Evolutionary conservation across 176 grass and related monocot species (phyloP).

Genomic region (Dactylis glomerata): DNA sequence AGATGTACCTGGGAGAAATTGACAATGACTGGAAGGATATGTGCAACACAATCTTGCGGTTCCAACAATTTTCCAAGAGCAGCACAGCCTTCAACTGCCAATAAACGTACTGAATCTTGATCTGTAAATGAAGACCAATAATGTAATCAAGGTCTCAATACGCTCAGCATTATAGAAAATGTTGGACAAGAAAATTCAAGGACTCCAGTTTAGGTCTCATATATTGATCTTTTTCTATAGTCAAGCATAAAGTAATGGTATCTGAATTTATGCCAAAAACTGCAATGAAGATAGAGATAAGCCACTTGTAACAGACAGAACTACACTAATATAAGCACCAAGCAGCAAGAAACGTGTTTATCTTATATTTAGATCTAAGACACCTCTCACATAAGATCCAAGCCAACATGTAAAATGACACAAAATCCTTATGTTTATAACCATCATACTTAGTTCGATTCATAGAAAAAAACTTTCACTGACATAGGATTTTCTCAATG

Average conservation of each 20-base stretch:
- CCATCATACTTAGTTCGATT: background rate
- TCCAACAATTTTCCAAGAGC: slow-evolving; percentile 94
- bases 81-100: slow-evolving; percentile 92
- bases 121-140: slow-evolving; percentile 43
- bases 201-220: background rate
- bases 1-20: slow-evolving; percentile 83
- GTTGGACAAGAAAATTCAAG: background rate
- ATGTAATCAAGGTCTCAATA: background rate
- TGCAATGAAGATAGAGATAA: background rate
- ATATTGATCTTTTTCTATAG: background rate
- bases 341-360: background rate
- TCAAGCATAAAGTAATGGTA: background rate
- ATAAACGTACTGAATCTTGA: slow-evolving; percentile 90
- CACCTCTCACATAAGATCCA: background rate
- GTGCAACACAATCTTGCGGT: slow-evolving; percentile 84
- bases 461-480: background rate
- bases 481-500: background rate
- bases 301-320: background rate
- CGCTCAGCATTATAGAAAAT: background rate
- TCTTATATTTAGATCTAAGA: background rate
- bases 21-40: slow-evolving; percentile 86
- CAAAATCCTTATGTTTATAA: background rate
- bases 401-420: background rate
- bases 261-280: background rate
- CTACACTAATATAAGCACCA: background rate